Evolutionary conservation across 345 rosid genomes (phyloP).

Genomic region (Eucalyptus victrix): DNA sequence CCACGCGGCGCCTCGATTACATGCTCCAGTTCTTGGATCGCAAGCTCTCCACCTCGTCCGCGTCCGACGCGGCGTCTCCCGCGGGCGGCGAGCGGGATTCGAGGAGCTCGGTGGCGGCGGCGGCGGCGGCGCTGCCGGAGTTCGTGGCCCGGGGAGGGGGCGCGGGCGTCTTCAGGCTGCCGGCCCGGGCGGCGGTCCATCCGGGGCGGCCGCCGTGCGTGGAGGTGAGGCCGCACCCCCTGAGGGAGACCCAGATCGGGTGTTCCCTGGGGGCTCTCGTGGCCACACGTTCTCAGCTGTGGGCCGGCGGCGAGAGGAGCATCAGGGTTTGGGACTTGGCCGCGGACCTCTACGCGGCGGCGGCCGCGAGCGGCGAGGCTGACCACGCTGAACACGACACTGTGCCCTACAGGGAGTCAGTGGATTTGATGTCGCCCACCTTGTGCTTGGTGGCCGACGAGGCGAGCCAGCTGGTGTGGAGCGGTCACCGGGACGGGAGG

Average conservation of each 20-base stretch:
- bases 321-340: conserved; percentile 63
- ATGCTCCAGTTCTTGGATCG: conserved; percentile 91
- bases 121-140: conserved; percentile 54
- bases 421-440: conserved; percentile 32
- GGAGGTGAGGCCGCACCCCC: conserved; percentile 81
- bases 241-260: conserved; percentile 72
- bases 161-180: conserved; percentile 48
- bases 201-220: conserved; percentile 72
- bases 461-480: conserved; percentile 66
- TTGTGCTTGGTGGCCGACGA: conserved; percentile 68
- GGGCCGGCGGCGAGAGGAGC: conserved; percentile 77
- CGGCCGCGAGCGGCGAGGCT: conserved; percentile 21
- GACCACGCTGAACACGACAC: conserved; percentile 37
- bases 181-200: conserved; percentile 62
- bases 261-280: conserved; percentile 60
- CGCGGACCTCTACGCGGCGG: conserved; percentile 36
- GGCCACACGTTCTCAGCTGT: conserved; percentile 51
- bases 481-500: conserved; percentile 86
- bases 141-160: conserved; percentile 43
- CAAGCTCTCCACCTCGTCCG: conserved; percentile 28
- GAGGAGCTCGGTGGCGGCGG: neutral
- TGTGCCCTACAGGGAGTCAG: conserved; percentile 66
- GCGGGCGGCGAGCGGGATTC: neutral
- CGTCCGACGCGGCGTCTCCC: conserved; percentile 6
- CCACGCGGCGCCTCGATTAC: conserved; percentile 69